Percentiles rank a stretch among this genome's conserved stretches.
phyloP scores from a whole-genome alignment of 2,329 filamentous ascomycete genomes.

The Coniochaeta sp. region DNA sequence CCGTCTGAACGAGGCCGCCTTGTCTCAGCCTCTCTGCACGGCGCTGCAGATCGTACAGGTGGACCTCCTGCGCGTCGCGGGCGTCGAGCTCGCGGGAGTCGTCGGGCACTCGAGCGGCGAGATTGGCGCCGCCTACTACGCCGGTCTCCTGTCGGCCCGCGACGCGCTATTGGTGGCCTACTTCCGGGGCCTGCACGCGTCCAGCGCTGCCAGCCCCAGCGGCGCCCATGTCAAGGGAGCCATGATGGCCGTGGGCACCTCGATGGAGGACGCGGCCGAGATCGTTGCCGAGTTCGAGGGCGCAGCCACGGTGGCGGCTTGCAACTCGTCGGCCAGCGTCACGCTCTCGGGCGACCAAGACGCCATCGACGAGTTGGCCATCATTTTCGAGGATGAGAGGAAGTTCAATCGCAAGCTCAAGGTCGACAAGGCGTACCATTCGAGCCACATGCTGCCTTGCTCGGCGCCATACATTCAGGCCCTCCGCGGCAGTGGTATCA shows the following conservation, averaged over 20 bases:
- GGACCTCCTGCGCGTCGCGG: constrained; percentile 28
- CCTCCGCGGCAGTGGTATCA: too few species aligned
- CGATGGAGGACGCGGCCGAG: constrained; percentile 25
- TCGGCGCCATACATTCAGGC: background rate
- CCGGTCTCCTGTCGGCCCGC: constrained; percentile 29
- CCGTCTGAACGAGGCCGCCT: background rate
- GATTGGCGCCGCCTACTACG: constrained; percentile 42
- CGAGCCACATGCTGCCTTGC: constrained; percentile 17
- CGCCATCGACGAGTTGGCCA: constrained; percentile 9
- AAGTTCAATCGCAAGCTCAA: constrained; percentile 14
- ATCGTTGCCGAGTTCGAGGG: constrained; percentile 19
- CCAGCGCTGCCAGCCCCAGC: constrained; percentile 5
- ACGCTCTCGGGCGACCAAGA: constrained; percentile 26
- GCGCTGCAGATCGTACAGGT: constrained; percentile 41
- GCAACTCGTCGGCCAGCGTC: constrained; percentile 27
- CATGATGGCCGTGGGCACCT: constrained; percentile 41
- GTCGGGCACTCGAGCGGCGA: constrained; percentile 44
- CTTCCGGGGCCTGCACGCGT: constrained; percentile 31
- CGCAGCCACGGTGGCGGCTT: constrained; percentile 20
- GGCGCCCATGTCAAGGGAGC: too few species aligned
- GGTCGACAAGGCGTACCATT: constrained; percentile 22
- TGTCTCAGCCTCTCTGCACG: constrained; percentile 23
- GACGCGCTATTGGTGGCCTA: constrained; percentile 40
- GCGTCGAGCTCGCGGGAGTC: constrained; percentile 26
- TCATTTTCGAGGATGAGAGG: constrained; percentile 6